Base-by-base conservation (phyloP, 208 protist species). In the Trypanosoma platydactyli region DNA sequence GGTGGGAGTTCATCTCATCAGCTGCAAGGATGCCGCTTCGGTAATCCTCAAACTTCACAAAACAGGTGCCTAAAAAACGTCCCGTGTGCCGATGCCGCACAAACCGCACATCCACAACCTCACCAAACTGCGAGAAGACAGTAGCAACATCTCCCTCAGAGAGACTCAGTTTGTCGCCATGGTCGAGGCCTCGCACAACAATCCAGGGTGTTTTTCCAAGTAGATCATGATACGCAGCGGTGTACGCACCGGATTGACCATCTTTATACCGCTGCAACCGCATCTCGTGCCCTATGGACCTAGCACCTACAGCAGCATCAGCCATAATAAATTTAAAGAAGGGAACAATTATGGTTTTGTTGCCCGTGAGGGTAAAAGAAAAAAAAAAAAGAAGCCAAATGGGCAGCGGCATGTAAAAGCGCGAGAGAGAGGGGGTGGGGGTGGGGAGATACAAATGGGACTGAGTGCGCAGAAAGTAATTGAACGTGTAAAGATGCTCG, bases 101-200 rank as follows among this genome's bases (percentile, higher is more conserved):
- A 73, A 89, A 90, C 3, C 82, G 83, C 12, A 96, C 84, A 62
- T 94, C 86, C 1, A 68, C 45, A 9, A 96, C 71, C 49, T 92
- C 78, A 45, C 90, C 90, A 58, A 96, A 96, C 64, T 96, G 90
- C 2, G 90, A 94, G 49, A 96, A 96, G 11, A 92, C 90, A 0
- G 90, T 93, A 0, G 80, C 86, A 3, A 96, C 54, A 61, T 96
- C 90, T 13, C 90, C 87, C 60, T 96, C 87, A 0, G 90, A 91
- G 5, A 92, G 73, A 51, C 81, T 60, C 20, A 65, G 61, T 5
- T 41, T 38, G 41, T 50, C 9, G 13, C 53, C 18, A 15, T 70
- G 75, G n/a, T 90, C 58, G 38, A 93, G 61, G 16, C 73, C 76
- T 22, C 76, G 68, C 42, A 94, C 74, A 16, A 91, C 59, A 54